phyloP scores from a whole-genome alignment of 2,329 filamentous ascomycete species.

The Daldinia sp. region DNA sequence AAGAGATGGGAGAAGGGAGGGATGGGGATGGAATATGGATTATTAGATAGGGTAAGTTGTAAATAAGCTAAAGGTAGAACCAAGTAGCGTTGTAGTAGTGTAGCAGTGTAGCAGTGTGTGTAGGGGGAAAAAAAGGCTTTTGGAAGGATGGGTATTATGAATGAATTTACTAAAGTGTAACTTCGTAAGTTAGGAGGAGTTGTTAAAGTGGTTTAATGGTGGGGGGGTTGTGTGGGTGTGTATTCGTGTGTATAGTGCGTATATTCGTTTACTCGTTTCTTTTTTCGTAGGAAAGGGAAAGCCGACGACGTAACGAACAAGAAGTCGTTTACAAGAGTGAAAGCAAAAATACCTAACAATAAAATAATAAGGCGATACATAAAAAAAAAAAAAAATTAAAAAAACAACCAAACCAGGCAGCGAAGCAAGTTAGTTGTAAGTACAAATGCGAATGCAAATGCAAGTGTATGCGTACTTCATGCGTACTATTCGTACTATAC shows the following conservation, averaged over 20 bases:
- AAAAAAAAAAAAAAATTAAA: background rate
- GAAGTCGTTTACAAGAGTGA: background rate
- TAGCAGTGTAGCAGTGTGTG: conserved; percentile 8
- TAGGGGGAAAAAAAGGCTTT: conserved; percentile 1
- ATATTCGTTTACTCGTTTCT: background rate
- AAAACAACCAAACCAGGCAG: background rate
- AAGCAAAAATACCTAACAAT: background rate
- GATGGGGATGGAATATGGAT: conserved; percentile 28
- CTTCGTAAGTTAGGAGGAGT: conserved; percentile 27
- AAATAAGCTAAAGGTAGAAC: conserved; percentile 12
- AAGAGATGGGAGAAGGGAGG: conserved; percentile 14
- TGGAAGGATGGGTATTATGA: conserved; percentile 30
- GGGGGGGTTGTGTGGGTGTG: conserved; percentile 22
- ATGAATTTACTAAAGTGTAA: conserved; percentile 30
- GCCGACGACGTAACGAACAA: conserved; percentile 9
- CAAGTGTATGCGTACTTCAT: conserved; percentile 25
- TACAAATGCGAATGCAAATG: background rate
- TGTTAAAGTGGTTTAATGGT: conserved; percentile 19
- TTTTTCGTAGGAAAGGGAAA: conserved; percentile 25
- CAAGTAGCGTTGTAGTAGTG: background rate
- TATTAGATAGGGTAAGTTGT: conserved; percentile 31
- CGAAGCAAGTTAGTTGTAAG: conserved; percentile 23
- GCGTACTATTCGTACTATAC: conserved; percentile 3
- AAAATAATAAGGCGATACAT: background rate
- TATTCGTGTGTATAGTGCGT: background rate